Base-by-base conservation (phyloP, 345 rosid genomes). In the Eucalyptus shirleyi region DNA sequence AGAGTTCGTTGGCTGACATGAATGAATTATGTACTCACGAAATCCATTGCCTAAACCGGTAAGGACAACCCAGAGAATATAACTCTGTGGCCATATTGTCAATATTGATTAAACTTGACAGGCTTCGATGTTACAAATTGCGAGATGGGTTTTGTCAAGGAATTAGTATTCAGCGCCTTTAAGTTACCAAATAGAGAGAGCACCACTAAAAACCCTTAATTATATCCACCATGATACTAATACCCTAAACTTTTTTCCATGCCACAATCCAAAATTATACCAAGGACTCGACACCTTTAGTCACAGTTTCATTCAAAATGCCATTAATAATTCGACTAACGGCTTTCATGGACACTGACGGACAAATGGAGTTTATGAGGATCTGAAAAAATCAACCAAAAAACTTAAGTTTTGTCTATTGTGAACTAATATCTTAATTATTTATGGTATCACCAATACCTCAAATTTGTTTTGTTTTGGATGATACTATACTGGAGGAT, bases 221-320 rank as follows among this genome's bases (percentile, higher is more conserved):
- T 60, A 60, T 60, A 5, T 28, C 0, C 8, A 28, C 8, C 0
- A 1, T 60, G 69, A 12, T 3, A 12, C 8, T 12, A 60, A 60
- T 3, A 60, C 2, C 8, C 17, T 28, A 28, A 60, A 60, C 8
- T 12, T 60, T 12, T 60, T 60, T 60, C 16, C 17, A 59, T 60
- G 1, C 3, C 8, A 60, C 2, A 0, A 1, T 14, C 32, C 32
- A 6, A 60, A 60, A 30, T 60, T 60, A 0, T 60, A 6, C 8
- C 69, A 28, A 12, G 69, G 69, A 60, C 0, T 60, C 32, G 28
- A 12, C 69, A 60, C 69, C 32, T 28, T 28, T 60, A 30, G 2
- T 60, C 69, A 60, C 32, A 28, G 4, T 30, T 28, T 60, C 17
- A 60, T 12, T 60, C 8, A 28, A 3, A 60, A 60, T 28, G 69